Conservation (phyloP, 164 flowering plant genomes). For the Liriodendron chinense region DNA sequence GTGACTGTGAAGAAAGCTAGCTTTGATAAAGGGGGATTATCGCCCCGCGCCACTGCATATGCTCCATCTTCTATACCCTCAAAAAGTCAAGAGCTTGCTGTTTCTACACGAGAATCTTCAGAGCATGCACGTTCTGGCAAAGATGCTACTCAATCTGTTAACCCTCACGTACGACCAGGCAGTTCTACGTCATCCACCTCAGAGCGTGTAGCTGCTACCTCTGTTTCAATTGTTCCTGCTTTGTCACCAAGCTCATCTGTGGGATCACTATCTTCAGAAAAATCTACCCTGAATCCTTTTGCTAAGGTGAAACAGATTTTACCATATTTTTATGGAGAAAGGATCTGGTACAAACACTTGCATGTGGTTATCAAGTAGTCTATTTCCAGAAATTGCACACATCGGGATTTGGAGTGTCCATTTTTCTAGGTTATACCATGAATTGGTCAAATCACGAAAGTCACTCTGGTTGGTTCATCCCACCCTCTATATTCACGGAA, state of each 20-base stretch:
- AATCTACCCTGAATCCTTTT: slow-evolving; percentile 83
- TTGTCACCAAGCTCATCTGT: slow-evolving; percentile 89
- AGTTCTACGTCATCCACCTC: slow-evolving; percentile 73
- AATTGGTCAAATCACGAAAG: not conserved
- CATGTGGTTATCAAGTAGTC: not conserved
- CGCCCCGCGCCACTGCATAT: slow-evolving; percentile 36
- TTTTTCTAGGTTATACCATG: no score
- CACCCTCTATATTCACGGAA: not conserved
- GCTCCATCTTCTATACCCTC: slow-evolving; percentile 29
- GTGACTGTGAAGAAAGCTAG: slow-evolving; percentile 28
- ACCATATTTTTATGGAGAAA: not conserved
- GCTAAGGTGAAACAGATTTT: slow-evolving; percentile 66
- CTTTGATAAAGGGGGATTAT: slow-evolving; percentile 38
- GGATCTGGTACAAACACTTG: not conserved
- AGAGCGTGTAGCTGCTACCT: slow-evolving; percentile 41
- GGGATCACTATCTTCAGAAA: slow-evolving; percentile 88
- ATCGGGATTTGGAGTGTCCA: not conserved
- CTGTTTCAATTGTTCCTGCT: slow-evolving; percentile 52
- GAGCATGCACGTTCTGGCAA: slow-evolving; percentile 38
- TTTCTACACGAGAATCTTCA: slow-evolving; percentile 26
- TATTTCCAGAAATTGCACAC: not conserved
- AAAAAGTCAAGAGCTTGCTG: slow-evolving; percentile 31
- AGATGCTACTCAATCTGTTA: slow-evolving; percentile 34
- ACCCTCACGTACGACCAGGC: slow-evolving; percentile 44
- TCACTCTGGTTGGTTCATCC: not conserved